Evolutionary conservation across 306 rosid species (phyloP), one percentile per base, ranked within the genome.

Genomic region (Vachellia pachyceras): DNA sequence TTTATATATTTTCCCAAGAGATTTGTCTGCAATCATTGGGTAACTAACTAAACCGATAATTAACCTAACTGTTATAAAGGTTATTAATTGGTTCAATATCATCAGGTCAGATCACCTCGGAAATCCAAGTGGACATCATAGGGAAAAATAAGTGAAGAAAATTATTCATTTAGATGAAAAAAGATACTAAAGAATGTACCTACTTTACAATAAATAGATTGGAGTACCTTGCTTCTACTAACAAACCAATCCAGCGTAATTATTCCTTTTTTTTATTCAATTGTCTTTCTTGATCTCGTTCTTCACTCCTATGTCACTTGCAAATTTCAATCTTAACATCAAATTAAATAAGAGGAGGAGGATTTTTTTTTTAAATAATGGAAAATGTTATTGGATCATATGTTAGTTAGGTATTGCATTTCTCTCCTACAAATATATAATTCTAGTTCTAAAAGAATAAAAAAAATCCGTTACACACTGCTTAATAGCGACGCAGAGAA

Each of bases 401-500:
- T 72, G n/a, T n/a, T n/a, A n/a, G 71, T 73, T 33, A 46, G 7
- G 2, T n/a, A 40, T 5, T 25, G 23, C 77, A 69, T 45, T 60
- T 73, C 79, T 55, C 9, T 44, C 35, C 23, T 41, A 54, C 63
- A 17, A 54, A 54, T 5, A 54, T 17, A 5, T 54, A 17, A 84
- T 72, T 47, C 50, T 23, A 37, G 10, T 55, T 55, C 29, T 2
- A 1, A 3, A 22, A 69, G 44, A 77, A 47, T 5, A 6, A n/a
- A 54, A n/a, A n/a, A n/a, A 54, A 0, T 39, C 13, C 11, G 6
- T n/a, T 12, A 5, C 23, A n/a, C n/a, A n/a, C 83, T 81, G 87
- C 91, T 80, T 88, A 85, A 58, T 58, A 75, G 61, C 47, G 85
- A 88, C 88, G 90, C 90, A 84, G 81, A 68, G 87, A 82, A 86